Base-by-base conservation (phyloP, 2,329 filamentous ascomycete genomes). In the Thelonectria rubi region DNA sequence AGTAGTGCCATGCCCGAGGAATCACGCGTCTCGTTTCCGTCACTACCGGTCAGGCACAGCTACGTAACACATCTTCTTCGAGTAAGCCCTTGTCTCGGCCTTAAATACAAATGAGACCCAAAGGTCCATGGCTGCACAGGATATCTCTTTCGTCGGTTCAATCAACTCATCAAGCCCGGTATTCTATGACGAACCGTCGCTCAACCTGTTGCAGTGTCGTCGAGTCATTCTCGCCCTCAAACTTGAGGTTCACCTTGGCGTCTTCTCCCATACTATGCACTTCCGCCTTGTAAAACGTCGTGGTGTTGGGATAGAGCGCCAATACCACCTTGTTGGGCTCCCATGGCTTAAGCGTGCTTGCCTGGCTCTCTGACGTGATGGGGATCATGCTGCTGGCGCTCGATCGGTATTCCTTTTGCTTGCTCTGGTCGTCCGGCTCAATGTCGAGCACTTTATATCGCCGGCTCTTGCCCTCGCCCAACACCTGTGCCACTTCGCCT, bases 211-310 rank as follows among this genome's bases (percentile, higher is more conserved):
- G 91, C 74, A 91, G 85, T 65, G 88, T 92, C 68, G 88, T 89
- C 64, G 82, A 85, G 70, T 90, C 90, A 73, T 92, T 90, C 69
- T 93, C 91, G 14, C 91, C 91, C 73, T 94, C 92, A 69, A 94
- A 94, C 65, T 91, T 88, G 65, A 94, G 80, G 58, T 85, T 85
- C 43, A 90, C 87, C 62, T 82, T 84, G 42, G 82, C 72, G 63
- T 81, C 74, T 40, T 79, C 79, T 58, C 89, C 81, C 81, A 86
- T 88, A 37, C 88, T 88, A 77, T 92, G 90, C 9, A 94, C 91
- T 68, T 93, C 91, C 1, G 92, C 92, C 73, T 91, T 89, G 75
- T 95, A 95, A 70, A 95, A 94, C 0, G 91, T 94, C 1, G 92
- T 94, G 1, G 92, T 94, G 69, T 93, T 89, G 0, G 92, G 92